Base-by-base conservation (phyloP, 352 stramenopile genomes). In the Phytopythium ostracodes region DNA sequence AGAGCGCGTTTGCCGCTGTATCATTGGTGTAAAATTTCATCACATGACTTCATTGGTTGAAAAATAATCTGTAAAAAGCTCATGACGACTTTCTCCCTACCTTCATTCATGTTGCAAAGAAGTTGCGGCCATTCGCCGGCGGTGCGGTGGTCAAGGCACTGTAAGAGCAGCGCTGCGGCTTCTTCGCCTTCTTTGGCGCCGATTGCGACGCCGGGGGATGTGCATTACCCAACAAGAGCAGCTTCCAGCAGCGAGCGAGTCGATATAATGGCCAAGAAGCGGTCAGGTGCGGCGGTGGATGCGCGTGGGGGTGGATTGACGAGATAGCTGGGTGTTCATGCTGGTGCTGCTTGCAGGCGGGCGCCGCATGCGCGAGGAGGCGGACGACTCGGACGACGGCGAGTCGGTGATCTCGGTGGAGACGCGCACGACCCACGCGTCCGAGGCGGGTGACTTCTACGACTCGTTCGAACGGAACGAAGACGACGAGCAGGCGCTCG, bases 401-500 rank as follows among this genome's bases (percentile, higher is more conserved):
- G 71, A 54, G 49, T 96, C 85, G 14, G 60, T 94, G 42, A 80
- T 70, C 31, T 96, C 87, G 6, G 60, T 88, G 25, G 84, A 94
- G 60, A 93, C 81, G 6, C 65, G 71, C 25, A 66, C 74, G 36
- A 88, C 82, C n/a, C 72, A 81, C 56, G 61, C 75, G 35, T 89
- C 79, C 14, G 79, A 92, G 52, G 72, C 87, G 54, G 75, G 71
- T 44, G 80, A 93, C 24, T 83, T 84, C 56, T 91, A 91, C 55
- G 84, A 92, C 36, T 62, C 76, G 43, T 86, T 81, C 62, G 78
- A 72, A 14, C 86, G 88, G 50, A 69, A 72, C 49, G 71, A 80
- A 22, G 76, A 77, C 25, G 79, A 91, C 55, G 79, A 93, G 20
- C 70, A 89, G 42, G 72, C 73, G 2, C 72, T 96, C 14, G 77